These are phyloP conservation scores for Ramaria sp. DNA, from an alignment of 768 basidiomycete genomes.

Conservation along the genomic window DNA sequence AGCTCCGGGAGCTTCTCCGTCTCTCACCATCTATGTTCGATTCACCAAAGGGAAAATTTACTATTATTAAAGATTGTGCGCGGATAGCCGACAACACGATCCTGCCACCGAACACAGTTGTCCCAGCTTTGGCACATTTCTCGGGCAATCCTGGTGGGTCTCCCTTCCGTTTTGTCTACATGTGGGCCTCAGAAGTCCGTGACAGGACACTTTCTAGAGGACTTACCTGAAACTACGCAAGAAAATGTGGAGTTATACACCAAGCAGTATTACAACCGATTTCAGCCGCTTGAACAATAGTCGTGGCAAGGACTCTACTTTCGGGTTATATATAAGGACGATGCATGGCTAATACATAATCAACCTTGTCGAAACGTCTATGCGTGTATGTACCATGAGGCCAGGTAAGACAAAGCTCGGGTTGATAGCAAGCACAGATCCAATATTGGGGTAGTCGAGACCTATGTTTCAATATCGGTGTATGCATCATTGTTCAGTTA, in stretches of 20 bases:
- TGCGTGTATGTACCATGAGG: no score
- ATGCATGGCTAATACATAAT: no score
- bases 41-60: constrained; percentile 77
- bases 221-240: constrained; percentile 89
- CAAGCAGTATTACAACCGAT: constrained; percentile 77
- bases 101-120: constrained; percentile 83
- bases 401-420: no score
- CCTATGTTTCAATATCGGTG: no score
- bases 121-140: constrained; percentile 81
- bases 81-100: constrained; percentile 84
- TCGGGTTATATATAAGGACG: no score
- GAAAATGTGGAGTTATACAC: constrained; percentile 81
- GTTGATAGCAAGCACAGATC: no score
- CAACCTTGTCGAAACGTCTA: no score
- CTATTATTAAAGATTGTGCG: constrained; percentile 93
- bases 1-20: constrained; percentile 1
- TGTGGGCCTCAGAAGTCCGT: neutral
- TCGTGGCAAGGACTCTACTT: neutral
- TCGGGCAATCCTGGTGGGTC: constrained; percentile 77
- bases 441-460: no score
- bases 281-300: constrained; percentile 44
- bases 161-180: neutral
- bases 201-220: constrained; percentile 67
- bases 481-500: neutral
- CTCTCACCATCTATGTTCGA: neutral